phyloP scores from a whole-genome alignment of 768 basidiomycete genomes.

The Macrolepiota dolichaula region DNA sequence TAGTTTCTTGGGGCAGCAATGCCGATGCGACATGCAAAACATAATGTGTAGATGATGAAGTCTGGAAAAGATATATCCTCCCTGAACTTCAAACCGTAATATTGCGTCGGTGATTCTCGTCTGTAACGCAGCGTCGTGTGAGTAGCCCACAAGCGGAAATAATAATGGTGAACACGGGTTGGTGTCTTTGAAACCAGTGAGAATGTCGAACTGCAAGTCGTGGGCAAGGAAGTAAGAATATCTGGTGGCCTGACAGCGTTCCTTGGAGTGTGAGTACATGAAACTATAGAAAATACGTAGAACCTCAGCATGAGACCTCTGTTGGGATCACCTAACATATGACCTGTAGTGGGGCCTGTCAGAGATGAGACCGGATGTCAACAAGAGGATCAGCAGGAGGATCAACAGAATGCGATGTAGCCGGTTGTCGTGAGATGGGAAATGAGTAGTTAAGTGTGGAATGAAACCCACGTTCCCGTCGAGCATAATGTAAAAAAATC shows the following conservation, averaged over 20 bases:
- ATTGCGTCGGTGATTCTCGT: not conserved
- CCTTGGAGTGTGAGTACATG: slow-evolving; percentile 36
- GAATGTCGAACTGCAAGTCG: slow-evolving; percentile 47
- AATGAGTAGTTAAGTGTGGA: not conserved
- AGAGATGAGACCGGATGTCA: slow-evolving; percentile 40
- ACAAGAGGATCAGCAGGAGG: slow-evolving; percentile 43
- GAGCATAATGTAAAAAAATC: not conserved
- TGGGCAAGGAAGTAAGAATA: slow-evolving; percentile 43
- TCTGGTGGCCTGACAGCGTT: slow-evolving; percentile 43
- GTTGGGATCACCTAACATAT: slow-evolving; percentile 30
- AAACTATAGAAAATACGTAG: slow-evolving; percentile 45
- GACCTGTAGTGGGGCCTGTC: slow-evolving; percentile 51
- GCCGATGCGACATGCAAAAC: no score
- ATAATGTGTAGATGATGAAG: no score
- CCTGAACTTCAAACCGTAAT: slow-evolving; percentile 39
- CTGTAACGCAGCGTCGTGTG: no score
- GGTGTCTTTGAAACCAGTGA: slow-evolving; percentile 33
- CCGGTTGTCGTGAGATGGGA: slow-evolving; percentile 20
- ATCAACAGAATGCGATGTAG: slow-evolving; percentile 50
- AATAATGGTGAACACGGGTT: slow-evolving; percentile 32
- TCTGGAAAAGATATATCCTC: slow-evolving; percentile 58
- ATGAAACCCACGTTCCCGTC: not conserved
- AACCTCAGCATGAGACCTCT: slow-evolving; percentile 9
- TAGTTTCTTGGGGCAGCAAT: no score
- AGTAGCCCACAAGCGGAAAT: slow-evolving; percentile 23